phyloP scores from a whole-genome alignment of 2,329 filamentous ascomycete genomes.

The Pseudogymnoascus sp. region DNA sequence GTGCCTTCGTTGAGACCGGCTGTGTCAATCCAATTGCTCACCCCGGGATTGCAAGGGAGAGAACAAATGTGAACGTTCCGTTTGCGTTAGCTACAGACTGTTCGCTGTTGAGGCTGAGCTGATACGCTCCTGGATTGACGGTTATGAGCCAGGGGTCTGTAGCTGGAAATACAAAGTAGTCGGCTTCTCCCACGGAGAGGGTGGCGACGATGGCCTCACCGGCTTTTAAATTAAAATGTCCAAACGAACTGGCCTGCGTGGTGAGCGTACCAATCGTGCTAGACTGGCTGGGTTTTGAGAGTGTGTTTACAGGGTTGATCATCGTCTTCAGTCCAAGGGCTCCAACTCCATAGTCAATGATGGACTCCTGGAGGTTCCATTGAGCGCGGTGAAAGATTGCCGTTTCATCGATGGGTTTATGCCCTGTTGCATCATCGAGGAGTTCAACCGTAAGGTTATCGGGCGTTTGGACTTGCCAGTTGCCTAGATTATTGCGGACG shows the following conservation, averaged over 20 bases:
- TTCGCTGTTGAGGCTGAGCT: neutral
- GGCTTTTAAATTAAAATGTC: neutral
- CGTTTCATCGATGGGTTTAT: neutral
- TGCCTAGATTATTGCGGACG: neutral
- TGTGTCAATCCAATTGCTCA: neutral
- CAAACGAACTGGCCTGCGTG: neutral
- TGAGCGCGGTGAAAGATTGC: neutral
- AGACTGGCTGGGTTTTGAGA: neutral
- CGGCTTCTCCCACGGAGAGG: neutral
- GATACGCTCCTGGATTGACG: neutral
- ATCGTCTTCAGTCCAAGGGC: neutral
- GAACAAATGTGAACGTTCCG: neutral
- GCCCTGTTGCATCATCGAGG: neutral
- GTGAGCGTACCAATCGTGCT: neutral
- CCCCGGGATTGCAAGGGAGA: neutral
- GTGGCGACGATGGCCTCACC: neutral
- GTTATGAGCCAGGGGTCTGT: neutral
- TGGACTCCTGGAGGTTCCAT: neutral
- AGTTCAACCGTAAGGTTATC: conserved; percentile 1
- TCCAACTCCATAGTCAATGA: neutral
- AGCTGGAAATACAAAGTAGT: neutral
- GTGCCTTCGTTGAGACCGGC: neutral
- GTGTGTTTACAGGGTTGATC: neutral
- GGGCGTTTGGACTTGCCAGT: neutral
- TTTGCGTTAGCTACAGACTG: neutral